These are phyloP conservation scores for Aspergillus sp. DNA, from an alignment of 2,329 filamentous ascomycete species.

Conservation along the genomic window DNA sequence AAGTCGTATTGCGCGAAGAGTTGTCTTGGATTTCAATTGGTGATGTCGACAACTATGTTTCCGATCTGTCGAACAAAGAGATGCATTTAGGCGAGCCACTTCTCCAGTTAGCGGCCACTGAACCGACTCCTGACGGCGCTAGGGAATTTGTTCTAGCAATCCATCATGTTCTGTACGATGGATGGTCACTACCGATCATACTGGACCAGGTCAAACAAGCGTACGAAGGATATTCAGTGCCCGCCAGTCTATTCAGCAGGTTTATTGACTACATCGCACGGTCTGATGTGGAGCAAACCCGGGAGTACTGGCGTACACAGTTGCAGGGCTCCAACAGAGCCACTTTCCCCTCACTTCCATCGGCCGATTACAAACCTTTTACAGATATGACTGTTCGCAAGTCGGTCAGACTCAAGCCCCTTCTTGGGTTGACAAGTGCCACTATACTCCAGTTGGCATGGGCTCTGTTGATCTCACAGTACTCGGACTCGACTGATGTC, in stretches of 20 bases:
- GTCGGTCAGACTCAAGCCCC: not conserved
- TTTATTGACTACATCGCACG: slow-evolving; percentile 20
- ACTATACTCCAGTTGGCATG: slow-evolving; percentile 39
- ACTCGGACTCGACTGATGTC: slow-evolving; percentile 37
- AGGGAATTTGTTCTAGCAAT: slow-evolving; percentile 27
- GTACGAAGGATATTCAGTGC: not conserved
- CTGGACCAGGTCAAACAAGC: slow-evolving; percentile 3
- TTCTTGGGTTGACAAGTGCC: not conserved
- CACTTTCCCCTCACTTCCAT: not conserved
- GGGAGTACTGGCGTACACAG: not conserved
- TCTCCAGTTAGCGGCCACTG: not conserved
- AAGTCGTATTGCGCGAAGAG: slow-evolving; percentile 23
- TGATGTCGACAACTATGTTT: not conserved
- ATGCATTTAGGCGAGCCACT: not conserved
- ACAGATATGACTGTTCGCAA: not conserved
- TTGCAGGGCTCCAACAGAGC: not conserved
- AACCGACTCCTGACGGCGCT: not conserved
- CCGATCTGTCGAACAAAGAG: not conserved
- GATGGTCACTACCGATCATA: slow-evolving; percentile 24
- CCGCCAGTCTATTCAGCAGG: slow-evolving; percentile 8
- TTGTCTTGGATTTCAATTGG: slow-evolving; percentile 3
- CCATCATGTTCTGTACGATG: slow-evolving; percentile 48
- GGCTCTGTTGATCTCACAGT: slow-evolving; percentile 35
- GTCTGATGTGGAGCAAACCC: not conserved
- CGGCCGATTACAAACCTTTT: not conserved